Evolutionary conservation across 805 yeast species (phyloP), one percentile per base, ranked within the genome.

Genomic region (Candida silvicultrix): DNA sequence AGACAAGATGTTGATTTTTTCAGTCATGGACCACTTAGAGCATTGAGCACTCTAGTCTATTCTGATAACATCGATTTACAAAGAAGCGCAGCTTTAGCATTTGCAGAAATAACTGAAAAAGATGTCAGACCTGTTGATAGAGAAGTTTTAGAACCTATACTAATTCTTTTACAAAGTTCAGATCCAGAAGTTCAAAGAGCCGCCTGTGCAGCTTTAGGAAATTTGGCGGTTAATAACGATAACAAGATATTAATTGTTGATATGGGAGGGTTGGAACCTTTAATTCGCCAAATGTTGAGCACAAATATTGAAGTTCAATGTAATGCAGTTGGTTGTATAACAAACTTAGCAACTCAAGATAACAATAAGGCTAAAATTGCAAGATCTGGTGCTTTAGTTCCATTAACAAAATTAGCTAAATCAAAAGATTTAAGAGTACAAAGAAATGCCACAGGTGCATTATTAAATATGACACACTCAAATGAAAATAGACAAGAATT

Each of bases 171-270:
- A 53, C 96, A 92, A 64, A 80, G 86, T 50, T 74, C 84, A 18
- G 99, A 94, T 65, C 78, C 90, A 46, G 99, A 94, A 68, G 96
- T 94, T 34, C 98, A 94, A 69, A 78, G 98, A 45, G 99, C 99
- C 8, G 97, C 99, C 0, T 92, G 98, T 67, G 99, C 98, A 6
- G 98, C 99, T 2, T 71, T 94, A 55, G 99, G 99, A n/a, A 94
- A 94, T 59, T 72, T 94, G 59, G 99, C 99, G 2, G 99, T 94
- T 29, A 89, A 94, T 68, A 90, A 89, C 60, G 97, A 87, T 50
- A 94, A 94, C 70, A 94, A 94, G 65, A 77, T 86, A 16, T 74
- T 94, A 44, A 92, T 94, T 49, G 98, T 95, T 16, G 96, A 92
- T 60, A 89, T 94, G 97, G 98, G 98, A 25, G 99, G 98, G 2